phyloP scores from a whole-genome alignment of 2,329 filamentous ascomycete species.

The Annulohypoxylon truncatum region DNA sequence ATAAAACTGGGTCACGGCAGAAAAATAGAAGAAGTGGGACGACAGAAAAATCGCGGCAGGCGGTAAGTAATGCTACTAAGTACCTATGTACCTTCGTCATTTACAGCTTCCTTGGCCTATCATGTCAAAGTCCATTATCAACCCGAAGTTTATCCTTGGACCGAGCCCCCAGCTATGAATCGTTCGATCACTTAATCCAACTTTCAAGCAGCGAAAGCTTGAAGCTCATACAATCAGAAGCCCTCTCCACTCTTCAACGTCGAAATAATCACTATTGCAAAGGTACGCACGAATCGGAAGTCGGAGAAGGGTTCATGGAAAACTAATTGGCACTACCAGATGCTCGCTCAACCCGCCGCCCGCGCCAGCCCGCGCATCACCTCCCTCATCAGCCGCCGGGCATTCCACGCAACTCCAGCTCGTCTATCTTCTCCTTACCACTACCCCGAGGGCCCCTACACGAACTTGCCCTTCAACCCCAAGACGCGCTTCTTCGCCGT shows the following conservation, averaged over 20 bases:
- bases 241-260: conserved; percentile 32
- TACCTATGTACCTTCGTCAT: background rate
- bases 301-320: conserved; percentile 1
- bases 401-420: conserved; percentile 90
- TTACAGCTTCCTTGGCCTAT: background rate
- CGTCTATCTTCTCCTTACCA: conserved; percentile 93
- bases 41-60: conserved; percentile 29
- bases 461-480: conserved; percentile 97
- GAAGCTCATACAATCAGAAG: conserved; percentile 4
- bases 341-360: conserved; percentile 79
- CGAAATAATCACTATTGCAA: conserved; percentile 27
- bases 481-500: conserved; percentile 85
- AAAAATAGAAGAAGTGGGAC: conserved; percentile 41
- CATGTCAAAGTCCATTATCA: background rate
- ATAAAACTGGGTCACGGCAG: conserved; percentile 43
- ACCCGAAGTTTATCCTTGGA: conserved; percentile 37
- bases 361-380: conserved; percentile 71
- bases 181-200: conserved; percentile 33
- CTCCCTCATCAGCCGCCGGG: conserved; percentile 83
- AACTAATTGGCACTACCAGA: conserved; percentile 69
- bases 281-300: conserved; percentile 31
- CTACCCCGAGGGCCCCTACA: conserved; percentile 95
- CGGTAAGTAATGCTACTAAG: conserved; percentile 37
- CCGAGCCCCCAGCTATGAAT: conserved; percentile 22
- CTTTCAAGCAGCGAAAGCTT: conserved; percentile 23